Percentiles rank a stretch among this genome's conserved stretches.
Conservation (phyloP, 331 rosid genomes). For the Malus hybrid region DNA sequence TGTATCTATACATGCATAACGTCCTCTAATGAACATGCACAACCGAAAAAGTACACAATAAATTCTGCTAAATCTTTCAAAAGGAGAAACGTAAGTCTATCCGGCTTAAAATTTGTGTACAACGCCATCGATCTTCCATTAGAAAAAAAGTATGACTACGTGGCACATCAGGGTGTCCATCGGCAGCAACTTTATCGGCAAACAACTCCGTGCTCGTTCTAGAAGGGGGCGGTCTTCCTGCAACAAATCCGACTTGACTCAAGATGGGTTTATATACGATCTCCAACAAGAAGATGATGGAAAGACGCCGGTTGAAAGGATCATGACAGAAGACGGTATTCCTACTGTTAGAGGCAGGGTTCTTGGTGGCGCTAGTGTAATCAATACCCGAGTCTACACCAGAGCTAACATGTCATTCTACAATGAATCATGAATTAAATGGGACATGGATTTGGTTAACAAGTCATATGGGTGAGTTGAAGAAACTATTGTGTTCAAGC, state of each 20-base stretch:
- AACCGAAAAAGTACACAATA: too few relatives aligned
- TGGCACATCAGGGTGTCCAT: slow-evolving; percentile 14
- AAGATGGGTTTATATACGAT: background rate
- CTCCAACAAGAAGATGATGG: background rate
- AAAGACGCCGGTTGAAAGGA: background rate
- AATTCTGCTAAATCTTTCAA: too few relatives aligned
- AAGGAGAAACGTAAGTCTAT: too few relatives aligned
- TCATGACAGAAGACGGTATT: slow-evolving; percentile 17
- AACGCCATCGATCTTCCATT: slow-evolving; percentile 1
- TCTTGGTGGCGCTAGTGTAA: slow-evolving; percentile 9
- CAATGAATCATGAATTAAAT: background rate
- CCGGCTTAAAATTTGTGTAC: background rate
- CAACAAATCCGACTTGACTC: background rate
- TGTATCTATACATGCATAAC: too few relatives aligned
- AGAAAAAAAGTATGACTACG: slow-evolving; percentile 8
- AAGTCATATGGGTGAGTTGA: slow-evolving; percentile 21
- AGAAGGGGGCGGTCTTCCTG: slow-evolving; percentile 1
- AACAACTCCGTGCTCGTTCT: slow-evolving; percentile 3
- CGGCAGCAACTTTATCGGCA: slow-evolving; percentile 3
- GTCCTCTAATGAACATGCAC: too few relatives aligned
- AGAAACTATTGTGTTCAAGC: background rate
- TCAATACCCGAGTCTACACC: slow-evolving; percentile 15
- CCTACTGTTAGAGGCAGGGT: slow-evolving; percentile 10
- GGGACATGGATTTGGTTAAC: slow-evolving; percentile 21
- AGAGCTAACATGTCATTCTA: slow-evolving; percentile 6